Evolutionary conservation across 768 basidiomycete genomes (phyloP).

Genomic region (Termitomyces heimii): DNA sequence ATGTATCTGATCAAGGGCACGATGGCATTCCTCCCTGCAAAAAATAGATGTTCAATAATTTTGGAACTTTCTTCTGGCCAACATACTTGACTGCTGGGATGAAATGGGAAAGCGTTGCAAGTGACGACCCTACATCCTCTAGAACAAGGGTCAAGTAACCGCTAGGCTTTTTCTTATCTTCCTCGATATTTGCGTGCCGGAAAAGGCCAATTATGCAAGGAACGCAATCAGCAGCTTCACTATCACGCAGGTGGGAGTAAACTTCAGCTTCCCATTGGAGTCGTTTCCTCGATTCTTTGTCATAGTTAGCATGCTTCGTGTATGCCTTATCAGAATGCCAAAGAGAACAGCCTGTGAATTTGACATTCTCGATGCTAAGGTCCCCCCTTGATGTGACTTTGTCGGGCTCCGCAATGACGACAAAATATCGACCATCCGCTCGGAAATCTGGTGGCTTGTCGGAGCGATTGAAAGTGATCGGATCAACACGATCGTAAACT

Average conservation of each 20-base stretch:
- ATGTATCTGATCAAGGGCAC: neutral
- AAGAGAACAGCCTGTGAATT: neutral
- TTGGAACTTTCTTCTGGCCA: too few species aligned
- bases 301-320: neutral
- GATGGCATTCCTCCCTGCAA: neutral
- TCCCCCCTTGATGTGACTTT: neutral
- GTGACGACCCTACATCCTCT: neutral
- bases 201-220: neutral
- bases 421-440: neutral
- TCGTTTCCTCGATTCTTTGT: neutral
- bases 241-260: neutral
- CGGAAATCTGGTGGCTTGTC: neutral
- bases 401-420: neutral
- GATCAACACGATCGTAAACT: neutral
- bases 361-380: neutral
- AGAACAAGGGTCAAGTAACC: neutral
- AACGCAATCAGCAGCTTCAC: neutral
- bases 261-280: neutral
- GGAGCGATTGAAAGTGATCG: neutral
- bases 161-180: neutral
- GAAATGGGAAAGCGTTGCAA: neutral
- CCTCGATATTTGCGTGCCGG: neutral
- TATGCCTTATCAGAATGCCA: neutral
- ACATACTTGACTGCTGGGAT: neutral
- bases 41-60: too few species aligned